These are phyloP conservation scores for Heteromeles arbutifolia DNA, from an alignment of 306 rosid species.

Conservation along the genomic window DNA sequence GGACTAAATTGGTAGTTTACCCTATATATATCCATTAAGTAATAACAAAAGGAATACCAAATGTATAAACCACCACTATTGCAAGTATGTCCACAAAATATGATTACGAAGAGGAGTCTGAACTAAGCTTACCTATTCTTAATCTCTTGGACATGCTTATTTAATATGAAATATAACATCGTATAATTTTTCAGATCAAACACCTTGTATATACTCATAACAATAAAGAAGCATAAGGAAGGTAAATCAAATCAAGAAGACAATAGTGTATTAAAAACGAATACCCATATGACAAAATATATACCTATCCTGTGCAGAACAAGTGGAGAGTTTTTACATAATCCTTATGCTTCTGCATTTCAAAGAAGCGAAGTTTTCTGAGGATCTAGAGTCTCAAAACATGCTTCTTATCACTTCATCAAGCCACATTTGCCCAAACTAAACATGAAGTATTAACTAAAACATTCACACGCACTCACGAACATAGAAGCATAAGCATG, in stretches of 20 bases:
- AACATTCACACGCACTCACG: background rate
- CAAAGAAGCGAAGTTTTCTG: constrained; percentile 85
- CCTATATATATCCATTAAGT: constrained; percentile 39
- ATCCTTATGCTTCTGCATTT: constrained; percentile 88
- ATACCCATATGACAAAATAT: constrained; percentile 1
- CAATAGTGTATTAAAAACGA: background rate
- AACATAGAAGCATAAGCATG: background rate
- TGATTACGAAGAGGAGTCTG: background rate
- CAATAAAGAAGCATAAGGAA: constrained; percentile 9
- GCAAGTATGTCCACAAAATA: too few relatives aligned
- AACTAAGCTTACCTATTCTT: constrained; percentile 54
- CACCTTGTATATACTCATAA: constrained; percentile 79
- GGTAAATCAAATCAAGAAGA: constrained; percentile 22
- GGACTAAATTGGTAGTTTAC: too few relatives aligned
- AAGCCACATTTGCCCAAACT: background rate
- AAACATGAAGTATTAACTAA: background rate
- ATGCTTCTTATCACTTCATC: constrained; percentile 87
- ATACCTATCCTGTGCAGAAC: constrained; percentile 82
- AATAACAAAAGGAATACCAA: too few relatives aligned
- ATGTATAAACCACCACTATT: too few relatives aligned
- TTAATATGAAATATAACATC: constrained; percentile 80
- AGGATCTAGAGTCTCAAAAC: constrained; percentile 50
- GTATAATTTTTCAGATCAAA: constrained; percentile 86
- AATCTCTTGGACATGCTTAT: constrained; percentile 78
- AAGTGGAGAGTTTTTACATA: constrained; percentile 81